These are phyloP conservation scores for Suhomyces anneliseae DNA, from an alignment of 1,139 yeast genomes.

Conservation along the genomic window DNA sequence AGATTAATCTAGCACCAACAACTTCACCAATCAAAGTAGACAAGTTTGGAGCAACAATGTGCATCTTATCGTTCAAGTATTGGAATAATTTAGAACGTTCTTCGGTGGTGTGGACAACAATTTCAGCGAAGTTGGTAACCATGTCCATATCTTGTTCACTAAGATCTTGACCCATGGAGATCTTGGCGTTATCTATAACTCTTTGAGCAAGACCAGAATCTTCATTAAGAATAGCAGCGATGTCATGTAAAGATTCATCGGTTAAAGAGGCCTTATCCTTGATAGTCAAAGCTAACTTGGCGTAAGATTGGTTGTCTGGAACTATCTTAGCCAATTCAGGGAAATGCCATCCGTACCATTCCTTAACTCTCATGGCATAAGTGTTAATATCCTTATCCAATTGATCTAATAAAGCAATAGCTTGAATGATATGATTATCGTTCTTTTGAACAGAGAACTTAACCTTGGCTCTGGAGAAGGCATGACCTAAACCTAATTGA, in stretches of 20 bases:
- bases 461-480: conserved; percentile 97
- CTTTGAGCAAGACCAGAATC: conserved; percentile 94
- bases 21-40: conserved; percentile 95
- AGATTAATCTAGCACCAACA: conserved; percentile 96
- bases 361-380: conserved; percentile 97
- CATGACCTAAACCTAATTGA: conserved; percentile 97
- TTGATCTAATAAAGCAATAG: conserved; percentile 94
- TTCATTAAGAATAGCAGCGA: conserved; percentile 85
- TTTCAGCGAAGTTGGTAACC: conserved; percentile 87
- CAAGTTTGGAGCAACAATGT: conserved; percentile 96
- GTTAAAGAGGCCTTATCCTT: conserved; percentile 82
- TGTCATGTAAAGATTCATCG: conserved; percentile 83
- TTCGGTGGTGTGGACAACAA: conserved; percentile 90
- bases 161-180: conserved; percentile 98
- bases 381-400: conserved; percentile 97
- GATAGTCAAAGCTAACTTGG: conserved; percentile 78
- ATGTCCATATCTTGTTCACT: conserved; percentile 92
- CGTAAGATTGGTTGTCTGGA: conserved; percentile 87
- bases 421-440: conserved; percentile 98
- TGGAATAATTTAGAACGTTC: conserved; percentile 87
- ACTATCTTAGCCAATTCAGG: conserved; percentile 97
- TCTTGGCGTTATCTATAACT: conserved; percentile 80
- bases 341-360: conserved; percentile 99
- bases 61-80: conserved; percentile 93
- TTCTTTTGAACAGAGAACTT: conserved; percentile 98